Base-by-base conservation (phyloP, 2,329 filamentous ascomycete genomes). In the Annulohypoxylon truncatum region DNA sequence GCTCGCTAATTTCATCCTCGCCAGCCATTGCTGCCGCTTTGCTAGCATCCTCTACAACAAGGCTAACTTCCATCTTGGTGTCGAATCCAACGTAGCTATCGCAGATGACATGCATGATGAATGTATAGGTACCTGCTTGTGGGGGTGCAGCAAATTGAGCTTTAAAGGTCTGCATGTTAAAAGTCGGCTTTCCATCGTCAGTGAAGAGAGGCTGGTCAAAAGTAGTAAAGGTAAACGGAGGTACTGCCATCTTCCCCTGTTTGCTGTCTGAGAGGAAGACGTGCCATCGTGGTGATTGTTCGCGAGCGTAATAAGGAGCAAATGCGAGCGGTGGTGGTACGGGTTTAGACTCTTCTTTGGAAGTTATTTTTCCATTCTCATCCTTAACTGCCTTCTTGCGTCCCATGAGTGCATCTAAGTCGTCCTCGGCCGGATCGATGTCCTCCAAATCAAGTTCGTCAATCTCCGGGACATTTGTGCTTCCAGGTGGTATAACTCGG, bases 81-180 rank as follows among this genome's bases (percentile, higher is more conserved):
- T 99, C 96, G 71, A 97, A 93, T 47, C 96, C 96, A 47, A 99
- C 85, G 74, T 99, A 99, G 76, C 92, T 94, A 80, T 99, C 96
- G 76, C 94, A 97, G 57, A 98, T 85, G 68, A 97, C 84, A 79
- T 98, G 91, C 89, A 98, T 92, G 66, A 94, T 91, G 77, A 99
- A 99, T 1, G 92, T 94, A 82, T 97, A 99, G 78, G 94, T 91
- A 47, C 95, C 96, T 4, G 93, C 88, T 77, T 97, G 92, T 22
- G 95, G 94, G 44, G 96, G 96, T 1, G 96, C 95, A 71, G 95
- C 93, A 79, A 99, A 99, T 78, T 97, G 93, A 78, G 96, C 95
- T 85, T 97, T 98, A 75, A 98, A 84, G 2, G 96, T 99, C 79
- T 98, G 94, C 82, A 99, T 90, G 74, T 94, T 91, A 82, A 93